phyloP scores from a whole-genome alignment of 1,139 yeast species.

The Lizanozyma gosingica region DNA sequence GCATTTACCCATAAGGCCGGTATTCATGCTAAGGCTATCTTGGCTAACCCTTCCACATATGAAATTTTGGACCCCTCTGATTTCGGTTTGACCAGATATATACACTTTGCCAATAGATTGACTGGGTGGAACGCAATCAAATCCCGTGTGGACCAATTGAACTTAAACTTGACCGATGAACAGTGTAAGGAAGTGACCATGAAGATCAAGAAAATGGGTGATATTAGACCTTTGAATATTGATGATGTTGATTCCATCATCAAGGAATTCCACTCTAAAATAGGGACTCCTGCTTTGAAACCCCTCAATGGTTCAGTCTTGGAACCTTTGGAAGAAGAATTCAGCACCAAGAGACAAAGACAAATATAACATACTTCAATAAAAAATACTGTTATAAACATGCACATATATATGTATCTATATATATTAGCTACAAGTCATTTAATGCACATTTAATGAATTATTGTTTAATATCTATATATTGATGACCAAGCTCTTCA shows the following conservation, averaged over 20 bases:
- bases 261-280: constrained; percentile 34
- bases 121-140: constrained; percentile 50
- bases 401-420: neutral
- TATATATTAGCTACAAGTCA: no score
- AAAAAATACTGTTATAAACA: no score
- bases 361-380: no score
- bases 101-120: constrained; percentile 50
- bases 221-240: constrained; percentile 40
- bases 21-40: constrained; percentile 51
- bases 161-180: constrained; percentile 41
- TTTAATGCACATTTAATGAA: no score
- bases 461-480: no score
- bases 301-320: constrained; percentile 5
- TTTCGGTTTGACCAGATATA: constrained; percentile 48
- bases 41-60: constrained; percentile 53
- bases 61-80: constrained; percentile 50
- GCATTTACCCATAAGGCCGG: constrained; percentile 59
- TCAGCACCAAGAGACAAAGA: neutral
- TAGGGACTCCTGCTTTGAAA: constrained; percentile 17
- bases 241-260: constrained; percentile 43
- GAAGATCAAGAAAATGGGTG: constrained; percentile 49
- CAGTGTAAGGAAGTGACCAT: constrained; percentile 48
- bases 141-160: constrained; percentile 40
- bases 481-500: no score
- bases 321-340: neutral